These are phyloP conservation scores for Peronospora belbahrii DNA, from an alignment of 352 stramenopile species.

Conservation along the genomic window DNA sequence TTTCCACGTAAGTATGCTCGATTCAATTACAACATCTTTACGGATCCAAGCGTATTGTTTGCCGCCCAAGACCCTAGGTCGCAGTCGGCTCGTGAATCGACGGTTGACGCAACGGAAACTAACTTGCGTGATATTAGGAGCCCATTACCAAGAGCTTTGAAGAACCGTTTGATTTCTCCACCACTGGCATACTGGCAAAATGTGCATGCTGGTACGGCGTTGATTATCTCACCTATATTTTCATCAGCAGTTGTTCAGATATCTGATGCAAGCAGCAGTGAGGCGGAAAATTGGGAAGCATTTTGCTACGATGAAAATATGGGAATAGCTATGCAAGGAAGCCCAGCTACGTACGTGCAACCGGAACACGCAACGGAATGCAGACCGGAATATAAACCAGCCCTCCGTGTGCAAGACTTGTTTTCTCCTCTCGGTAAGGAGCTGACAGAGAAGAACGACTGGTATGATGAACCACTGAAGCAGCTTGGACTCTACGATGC, in stretches of 20 bases:
- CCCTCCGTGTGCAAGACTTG: conserved; percentile 19
- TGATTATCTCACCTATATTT: not conserved
- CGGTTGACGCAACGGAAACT: not conserved
- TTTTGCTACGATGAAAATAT: not conserved
- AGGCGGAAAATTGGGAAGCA: not conserved
- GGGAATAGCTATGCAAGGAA: not conserved
- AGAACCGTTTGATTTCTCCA: conserved; percentile 7
- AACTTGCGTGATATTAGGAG: conserved; percentile 1
- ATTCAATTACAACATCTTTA: conserved; percentile 59
- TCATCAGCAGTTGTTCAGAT: not conserved
- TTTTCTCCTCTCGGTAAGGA: conserved; percentile 22
- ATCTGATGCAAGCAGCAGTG: not conserved
- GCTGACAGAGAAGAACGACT: conserved; percentile 18
- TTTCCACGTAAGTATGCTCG: conserved; percentile 36
- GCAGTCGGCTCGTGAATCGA: not conserved
- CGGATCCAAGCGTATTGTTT: conserved; percentile 23
- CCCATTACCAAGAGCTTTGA: not conserved
- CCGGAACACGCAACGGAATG: not conserved
- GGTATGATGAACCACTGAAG: conserved; percentile 45
- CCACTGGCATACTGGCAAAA: conserved; percentile 12
- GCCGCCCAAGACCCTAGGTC: conserved; percentile 4
- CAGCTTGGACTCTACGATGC: conserved; percentile 33
- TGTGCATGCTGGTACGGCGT: not conserved
- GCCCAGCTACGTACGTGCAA: not conserved
- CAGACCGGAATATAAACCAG: conserved; percentile 1